Percentiles rank a stretch among this genome's conserved stretches.
phyloP scores from a whole-genome alignment of 177 flowering plant genomes.

The Vitis hybrid region DNA sequence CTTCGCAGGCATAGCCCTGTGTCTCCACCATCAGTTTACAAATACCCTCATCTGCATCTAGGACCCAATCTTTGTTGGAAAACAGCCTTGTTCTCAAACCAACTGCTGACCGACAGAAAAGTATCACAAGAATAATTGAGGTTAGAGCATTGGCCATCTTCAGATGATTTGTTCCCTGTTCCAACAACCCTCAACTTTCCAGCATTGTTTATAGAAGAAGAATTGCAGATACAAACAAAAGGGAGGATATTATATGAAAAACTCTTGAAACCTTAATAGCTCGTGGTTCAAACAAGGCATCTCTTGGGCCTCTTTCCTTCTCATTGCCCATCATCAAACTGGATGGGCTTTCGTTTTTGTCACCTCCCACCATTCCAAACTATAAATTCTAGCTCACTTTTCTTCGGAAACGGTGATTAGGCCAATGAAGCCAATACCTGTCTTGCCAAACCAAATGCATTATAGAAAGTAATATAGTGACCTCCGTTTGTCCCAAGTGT shows the following conservation, averaged over 20 bases:
- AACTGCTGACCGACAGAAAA: slow-evolving; percentile 27
- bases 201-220: slow-evolving; percentile 22
- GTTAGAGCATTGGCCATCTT: slow-evolving; percentile 22
- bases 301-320: slow-evolving; percentile 11
- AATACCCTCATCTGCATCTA: slow-evolving; percentile 36
- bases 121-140: slow-evolving; percentile 21
- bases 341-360: too few species aligned
- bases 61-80: slow-evolving; percentile 1
- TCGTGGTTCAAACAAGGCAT: slow-evolving; percentile 13
- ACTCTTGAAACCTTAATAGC: slow-evolving; percentile 1
- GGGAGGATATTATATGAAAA: slow-evolving; percentile 13
- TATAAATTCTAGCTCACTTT: too few species aligned
- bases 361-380: too few species aligned
- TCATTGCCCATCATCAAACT: slow-evolving; percentile 2
- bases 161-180: slow-evolving; percentile 6
- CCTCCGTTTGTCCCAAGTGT: too few species aligned
- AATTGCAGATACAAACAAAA: slow-evolving; percentile 26
- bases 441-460: neutral
- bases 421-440: neutral
- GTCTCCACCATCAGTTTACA: slow-evolving; percentile 52
- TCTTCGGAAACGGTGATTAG: neutral
- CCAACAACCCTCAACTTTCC: slow-evolving; percentile 8
- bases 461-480: too few species aligned
- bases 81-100: slow-evolving; percentile 31
- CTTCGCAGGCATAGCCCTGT: slow-evolving; percentile 64